Evolutionary conservation across 192 early-diverging fungal species (phyloP).

Genomic region (Gorgonomyces haynaldii): DNA sequence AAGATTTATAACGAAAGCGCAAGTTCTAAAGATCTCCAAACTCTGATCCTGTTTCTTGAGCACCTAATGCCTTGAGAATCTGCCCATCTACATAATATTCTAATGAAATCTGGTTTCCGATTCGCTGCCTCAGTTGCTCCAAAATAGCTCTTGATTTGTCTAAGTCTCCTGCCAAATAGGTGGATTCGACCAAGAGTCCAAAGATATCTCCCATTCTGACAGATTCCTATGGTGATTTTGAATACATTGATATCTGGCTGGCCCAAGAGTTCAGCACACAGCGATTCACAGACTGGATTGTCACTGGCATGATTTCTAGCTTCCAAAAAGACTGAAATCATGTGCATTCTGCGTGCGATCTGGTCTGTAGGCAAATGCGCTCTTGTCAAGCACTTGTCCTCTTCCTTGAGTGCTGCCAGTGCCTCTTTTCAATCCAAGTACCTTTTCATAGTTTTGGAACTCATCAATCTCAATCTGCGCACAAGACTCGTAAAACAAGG

Average conservation of each 20-base stretch:
- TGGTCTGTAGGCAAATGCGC: constrained; percentile 4
- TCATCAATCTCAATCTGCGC: constrained; percentile 48
- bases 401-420: constrained; percentile 34
- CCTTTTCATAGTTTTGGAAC: constrained; percentile 53
- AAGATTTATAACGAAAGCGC: background rate
- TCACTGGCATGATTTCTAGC: constrained; percentile 17
- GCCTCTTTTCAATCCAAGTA: constrained; percentile 20
- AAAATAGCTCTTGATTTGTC: constrained; percentile 23
- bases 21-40: constrained; percentile 2
- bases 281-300: constrained; percentile 17
- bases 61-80: background rate
- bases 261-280: constrained; percentile 32
- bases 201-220: constrained; percentile 42
- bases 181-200: constrained; percentile 37
- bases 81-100: constrained; percentile 25
- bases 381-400: constrained; percentile 22
- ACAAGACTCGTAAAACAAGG: constrained; percentile 44
- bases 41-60: constrained; percentile 1
- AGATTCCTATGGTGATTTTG: constrained; percentile 9
- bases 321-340: constrained; percentile 25
- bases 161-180: constrained; percentile 22
- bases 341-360: constrained; percentile 6
- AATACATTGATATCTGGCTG: constrained; percentile 33
- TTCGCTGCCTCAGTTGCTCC: constrained; percentile 13
- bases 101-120: constrained; percentile 12